Base-by-base conservation (phyloP, 2,329 filamentous ascomycete species). In the Zalaria sp. region DNA sequence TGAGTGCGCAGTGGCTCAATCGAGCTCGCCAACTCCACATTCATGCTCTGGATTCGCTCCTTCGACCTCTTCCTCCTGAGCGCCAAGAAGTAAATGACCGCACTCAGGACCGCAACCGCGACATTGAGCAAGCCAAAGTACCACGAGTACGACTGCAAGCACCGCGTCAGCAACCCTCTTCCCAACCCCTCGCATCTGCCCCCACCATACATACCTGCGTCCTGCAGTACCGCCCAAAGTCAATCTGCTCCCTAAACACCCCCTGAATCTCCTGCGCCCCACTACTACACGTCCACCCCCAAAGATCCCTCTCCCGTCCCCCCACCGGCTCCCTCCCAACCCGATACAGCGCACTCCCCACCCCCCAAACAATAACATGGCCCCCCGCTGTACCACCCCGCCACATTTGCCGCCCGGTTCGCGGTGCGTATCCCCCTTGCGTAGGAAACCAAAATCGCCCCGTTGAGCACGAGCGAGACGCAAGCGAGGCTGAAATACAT, bases 231-330 rank as follows among this genome's bases (percentile, higher is more conserved):
- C 36, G 43, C 5, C 55, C 43, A 43, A 64, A 64, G 36, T 63
- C 50, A 26, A 65, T 50, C 29, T 32, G 29, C 38, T 58, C 53
- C 4, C 50, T 44, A 44, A 66, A 59, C n/a, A 57, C 54, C 36
- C 52, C 49, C 50, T 65, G 62, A 10, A 65, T 55, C 42, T 49
- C 51, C 38, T 52, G 38, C 31, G 63, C 62, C 2, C 49, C 48
- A 2, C 44, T 31, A 49, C 53, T 56, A 44, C 60, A 64, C 26
- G 56, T 62, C 63, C 63, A 66, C 0, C 62, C 63, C 63, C 63
- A 66, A 3, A 65, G 48, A 53, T 65, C 61, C 45, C 55, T 51
- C 29, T 49, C 53, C 44, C 58, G n/a, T 57, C 4, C 58, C 59
- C 51, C 41, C 31, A 49, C 46, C 2, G 49, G 50, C 31, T 60